phyloP scores from a whole-genome alignment of 163 green algal genomes.

The Prototheca wickerhamii region DNA sequence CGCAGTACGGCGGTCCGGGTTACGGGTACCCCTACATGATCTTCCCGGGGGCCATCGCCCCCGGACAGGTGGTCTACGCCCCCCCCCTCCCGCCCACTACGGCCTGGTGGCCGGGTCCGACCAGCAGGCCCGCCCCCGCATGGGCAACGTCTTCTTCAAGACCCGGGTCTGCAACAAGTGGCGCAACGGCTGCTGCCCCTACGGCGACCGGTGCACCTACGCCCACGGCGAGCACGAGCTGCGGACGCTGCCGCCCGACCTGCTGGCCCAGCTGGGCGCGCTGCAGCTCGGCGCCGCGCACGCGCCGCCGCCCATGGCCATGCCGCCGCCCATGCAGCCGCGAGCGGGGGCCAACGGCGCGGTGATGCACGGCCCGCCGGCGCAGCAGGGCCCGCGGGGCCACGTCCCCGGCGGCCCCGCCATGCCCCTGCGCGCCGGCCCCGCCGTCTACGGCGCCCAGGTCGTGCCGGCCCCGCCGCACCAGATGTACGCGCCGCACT shows the following conservation, averaged over 20 bases:
- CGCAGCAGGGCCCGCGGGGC: too few species aligned
- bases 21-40: slow-evolving; percentile 7
- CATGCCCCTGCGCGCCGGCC: too few species aligned
- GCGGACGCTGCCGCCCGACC: slow-evolving; percentile 20
- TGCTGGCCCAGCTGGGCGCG: slow-evolving; percentile 18
- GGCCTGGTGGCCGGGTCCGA: slow-evolving; percentile 6
- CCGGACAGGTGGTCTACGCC: background rate
- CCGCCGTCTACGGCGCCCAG: too few species aligned
- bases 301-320: too few species aligned
- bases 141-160: slow-evolving; percentile 32
- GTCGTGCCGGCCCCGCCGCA: too few species aligned
- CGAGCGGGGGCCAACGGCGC: too few species aligned
- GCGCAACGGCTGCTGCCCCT: slow-evolving; percentile 22
- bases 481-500: too few species aligned
- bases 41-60: background rate
- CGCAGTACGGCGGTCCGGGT: too few species aligned
- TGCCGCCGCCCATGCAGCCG: too few species aligned
- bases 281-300: too few species aligned
- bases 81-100: background rate
- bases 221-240: slow-evolving; percentile 31
- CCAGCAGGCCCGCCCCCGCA: background rate
- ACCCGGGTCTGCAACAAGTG: slow-evolving; percentile 34
- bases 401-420: too few species aligned
- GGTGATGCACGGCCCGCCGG: too few species aligned
- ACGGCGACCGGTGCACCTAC: slow-evolving; percentile 21